Evolutionary conservation across 1,139 yeast genomes (phyloP), one percentile per base, ranked within the genome.

Genomic region (Lodderomyces theae): DNA sequence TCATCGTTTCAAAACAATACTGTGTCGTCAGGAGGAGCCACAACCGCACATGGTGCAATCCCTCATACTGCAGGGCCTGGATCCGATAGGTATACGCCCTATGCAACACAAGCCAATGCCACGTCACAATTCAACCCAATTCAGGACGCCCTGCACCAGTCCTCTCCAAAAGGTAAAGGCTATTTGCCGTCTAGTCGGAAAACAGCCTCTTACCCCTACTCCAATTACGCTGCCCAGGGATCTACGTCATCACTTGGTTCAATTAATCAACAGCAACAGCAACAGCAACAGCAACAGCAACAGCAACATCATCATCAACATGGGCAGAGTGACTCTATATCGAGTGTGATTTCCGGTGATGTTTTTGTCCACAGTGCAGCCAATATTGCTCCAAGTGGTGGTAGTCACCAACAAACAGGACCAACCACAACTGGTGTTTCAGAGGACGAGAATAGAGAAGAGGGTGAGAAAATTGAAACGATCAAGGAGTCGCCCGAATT

Each of bases 331-430:
- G 51, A 52, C 3, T 61, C 66, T 1, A 52, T 61, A 22, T 56
- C 58, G 0, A 61, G 64, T 45, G 47, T 59, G 3, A 23, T 52
- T 11, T 58, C 68, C 6, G 49, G 50, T 19, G 65, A 60, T 5
- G 52, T 48, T 44, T 3, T 43, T 51, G 24, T 18, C 2, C 23
- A 18, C 15, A 28, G n/a, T 31, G 24, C 11, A 34, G 50, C 50
- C 9, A n/a, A 22, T 5, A 16, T 25, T 34, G 18, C 15, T 11
- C n/a, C n/a, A n/a, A 11, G 16, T 19, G 17, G 35, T 21, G 25
- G n/a, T 30, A n/a, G 33, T 13, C n/a, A 16, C 16, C n/a, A 12
- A 7, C 22, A n/a, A 18, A 7, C 17, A 10, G 24, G 11, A n/a
- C 24, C 17, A n/a, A 11, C 23, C 6, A 13, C 34, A 30, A 10